phyloP scores from a whole-genome alignment of 2,329 filamentous ascomycete genomes.

The Beauveria varroae region DNA sequence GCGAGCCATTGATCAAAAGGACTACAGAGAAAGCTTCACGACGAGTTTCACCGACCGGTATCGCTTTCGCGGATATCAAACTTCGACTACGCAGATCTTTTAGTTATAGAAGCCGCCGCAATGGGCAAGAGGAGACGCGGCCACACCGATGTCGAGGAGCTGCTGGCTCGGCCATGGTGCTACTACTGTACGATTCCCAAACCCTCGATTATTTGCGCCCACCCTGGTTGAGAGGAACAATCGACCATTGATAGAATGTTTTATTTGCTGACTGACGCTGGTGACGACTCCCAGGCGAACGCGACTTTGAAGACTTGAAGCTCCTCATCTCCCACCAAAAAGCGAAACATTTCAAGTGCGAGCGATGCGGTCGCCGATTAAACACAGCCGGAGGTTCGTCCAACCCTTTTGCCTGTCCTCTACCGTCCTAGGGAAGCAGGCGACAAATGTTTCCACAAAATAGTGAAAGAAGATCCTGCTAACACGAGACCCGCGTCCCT shows the following conservation, averaged over 20 bases:
- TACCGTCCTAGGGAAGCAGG: not conserved
- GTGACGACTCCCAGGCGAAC: slow-evolving; percentile 51
- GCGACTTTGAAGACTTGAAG: slow-evolving; percentile 95
- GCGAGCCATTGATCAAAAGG: not conserved
- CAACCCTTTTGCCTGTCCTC: not conserved
- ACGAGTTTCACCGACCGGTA: not conserved
- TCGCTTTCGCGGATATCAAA: not conserved
- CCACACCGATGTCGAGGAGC: slow-evolving; percentile 79
- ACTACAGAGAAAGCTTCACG: not conserved
- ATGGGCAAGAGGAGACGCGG: slow-evolving; percentile 91
- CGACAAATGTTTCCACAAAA: not conserved
- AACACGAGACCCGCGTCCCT: not conserved
- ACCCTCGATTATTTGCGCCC: not conserved
- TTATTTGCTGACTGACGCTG: not conserved
- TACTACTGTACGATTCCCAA: slow-evolving; percentile 67
- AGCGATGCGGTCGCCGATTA: slow-evolving; percentile 76
- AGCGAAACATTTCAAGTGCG: slow-evolving; percentile 99
- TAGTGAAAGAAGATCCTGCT: not conserved
- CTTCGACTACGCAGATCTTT: not conserved
- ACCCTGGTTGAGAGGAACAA: not conserved
- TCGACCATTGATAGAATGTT: not conserved
- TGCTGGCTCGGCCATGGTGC: slow-evolving; percentile 86
- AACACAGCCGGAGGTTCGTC: slow-evolving; percentile 86
- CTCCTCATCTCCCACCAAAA: slow-evolving; percentile 96
- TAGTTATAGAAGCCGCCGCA: not conserved